A percentile compares a stretch with the other conserved stretches of the same genome.
These are phyloP conservation scores for Penicillium arizonense DNA, from an alignment of 495 filamentous ascomycete species.

Conservation along the genomic window DNA sequence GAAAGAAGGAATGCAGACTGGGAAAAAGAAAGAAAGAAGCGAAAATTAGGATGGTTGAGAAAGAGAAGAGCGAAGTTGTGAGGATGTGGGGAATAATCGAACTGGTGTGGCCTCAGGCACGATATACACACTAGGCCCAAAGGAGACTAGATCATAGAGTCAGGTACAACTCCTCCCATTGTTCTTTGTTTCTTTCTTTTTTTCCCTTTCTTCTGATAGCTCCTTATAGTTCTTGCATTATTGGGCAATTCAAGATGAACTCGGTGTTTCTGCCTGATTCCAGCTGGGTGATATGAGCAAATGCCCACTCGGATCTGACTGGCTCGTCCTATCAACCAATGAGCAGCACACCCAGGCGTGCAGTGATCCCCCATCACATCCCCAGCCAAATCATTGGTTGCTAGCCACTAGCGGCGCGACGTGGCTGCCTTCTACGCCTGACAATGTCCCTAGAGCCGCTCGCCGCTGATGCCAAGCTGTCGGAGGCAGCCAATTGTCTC, in stretches of 20 bases:
- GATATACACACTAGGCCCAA: background rate
- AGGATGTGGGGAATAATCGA: conserved; percentile 30
- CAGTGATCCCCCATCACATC: conserved; percentile 24
- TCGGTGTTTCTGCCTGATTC: background rate
- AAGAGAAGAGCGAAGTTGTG: conserved; percentile 23
- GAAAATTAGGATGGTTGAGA: conserved; percentile 27
- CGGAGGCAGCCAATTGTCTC: conserved; percentile 8
- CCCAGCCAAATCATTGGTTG: conserved; percentile 17
- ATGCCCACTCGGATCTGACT: background rate
- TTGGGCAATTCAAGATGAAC: background rate
- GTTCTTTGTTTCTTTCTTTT: background rate
- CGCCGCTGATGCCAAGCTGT: conserved; percentile 18
- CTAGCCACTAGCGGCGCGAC: conserved; percentile 11
- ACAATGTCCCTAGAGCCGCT: conserved; percentile 25
- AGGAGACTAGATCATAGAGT: too few species aligned
- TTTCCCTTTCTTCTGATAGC: background rate
- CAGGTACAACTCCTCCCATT: too few species aligned
- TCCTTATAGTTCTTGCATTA: background rate
- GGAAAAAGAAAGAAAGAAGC: conserved; percentile 28
- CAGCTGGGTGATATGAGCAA: background rate
- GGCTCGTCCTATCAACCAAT: conserved; percentile 6
- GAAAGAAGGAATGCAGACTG: conserved; percentile 35
- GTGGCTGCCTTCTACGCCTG: conserved; percentile 19
- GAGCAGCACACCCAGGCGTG: background rate
- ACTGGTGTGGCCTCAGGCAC: background rate